Evolutionary conservation across 139 green algal species (phyloP), one percentile per base, ranked within the genome.

Genomic region (Chlorokybus atmophyticus): DNA sequence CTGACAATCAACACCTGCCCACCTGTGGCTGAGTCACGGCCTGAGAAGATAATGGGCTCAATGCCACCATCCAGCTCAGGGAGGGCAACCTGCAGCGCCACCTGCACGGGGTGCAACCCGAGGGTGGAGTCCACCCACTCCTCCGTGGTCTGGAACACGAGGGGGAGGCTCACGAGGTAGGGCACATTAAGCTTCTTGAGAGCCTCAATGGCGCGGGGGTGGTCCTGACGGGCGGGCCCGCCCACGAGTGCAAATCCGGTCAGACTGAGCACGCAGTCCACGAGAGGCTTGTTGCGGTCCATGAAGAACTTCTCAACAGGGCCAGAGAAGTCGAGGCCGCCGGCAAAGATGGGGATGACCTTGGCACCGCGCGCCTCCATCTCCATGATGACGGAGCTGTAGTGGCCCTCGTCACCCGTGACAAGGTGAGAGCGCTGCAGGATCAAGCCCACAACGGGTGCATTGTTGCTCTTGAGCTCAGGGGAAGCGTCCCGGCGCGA

Each of bases 141-240:
- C 74, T 98, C 90, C 1, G 91, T 98, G 48, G 91, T 98, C 83
- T 98, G 91, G 85, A 98, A 98, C 2, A 97, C 90, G 60, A 98
- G 79, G 1, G 91, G 91, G 51, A 97, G 81, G 6, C 83, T 87
- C 29, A 93, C 83, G 62, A 98, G 77, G 85, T 98, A 98, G 1
- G 91, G 91, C 59, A 97, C 91, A 66, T 95, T 87, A 40, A 97
- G 83, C 52, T 80, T 70, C 68, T 87, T 94, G 32, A 98, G 80
- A 0, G 89, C 85, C 65, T 93, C 79, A 41, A 98, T 77, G 10
- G 91, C 91, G 77, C 94, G 95, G 62, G 91, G 91, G 7, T 94
- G 91, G 62, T 98, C 91, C 52, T 79, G 88, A 26, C 86, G 77
- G 4, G 84, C 86, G 38, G 86, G 87, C 39, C 89, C 89, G 44